Conservation (phyloP, 805 yeast species). For the Ogataea siamensis region DNA sequence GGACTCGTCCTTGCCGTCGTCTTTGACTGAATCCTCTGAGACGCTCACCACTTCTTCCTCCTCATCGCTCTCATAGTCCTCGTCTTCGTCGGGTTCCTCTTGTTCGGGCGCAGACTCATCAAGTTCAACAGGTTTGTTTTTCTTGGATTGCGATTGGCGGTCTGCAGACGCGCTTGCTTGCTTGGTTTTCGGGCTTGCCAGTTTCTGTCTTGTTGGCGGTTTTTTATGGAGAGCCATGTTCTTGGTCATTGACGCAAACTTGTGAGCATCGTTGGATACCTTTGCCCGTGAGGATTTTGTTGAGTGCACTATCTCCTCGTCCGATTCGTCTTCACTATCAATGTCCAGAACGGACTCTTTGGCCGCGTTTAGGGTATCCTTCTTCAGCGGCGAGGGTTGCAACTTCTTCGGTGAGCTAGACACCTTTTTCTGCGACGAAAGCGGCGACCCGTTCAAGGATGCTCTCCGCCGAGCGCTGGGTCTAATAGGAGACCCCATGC, state of each 20-base stretch:
- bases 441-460: constrained; percentile 23
- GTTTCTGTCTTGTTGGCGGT: constrained; percentile 10
- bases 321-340: constrained; percentile 6
- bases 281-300: background rate
- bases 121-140: background rate
- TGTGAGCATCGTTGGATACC: background rate
- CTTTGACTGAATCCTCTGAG: constrained; percentile 11
- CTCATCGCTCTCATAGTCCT: constrained; percentile 15
- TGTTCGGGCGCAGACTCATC: constrained; percentile 4
- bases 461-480: constrained; percentile 18
- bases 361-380: constrained; percentile 3
- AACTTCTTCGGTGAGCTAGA: constrained; percentile 10
- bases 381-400: constrained; percentile 26
- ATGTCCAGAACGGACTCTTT: background rate
- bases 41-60: constrained; percentile 9
- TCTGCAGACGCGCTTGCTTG: too few relatives aligned
- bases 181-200: background rate
- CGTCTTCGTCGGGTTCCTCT: constrained; percentile 17
- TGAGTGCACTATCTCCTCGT: constrained; percentile 3
- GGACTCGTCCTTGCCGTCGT: constrained; percentile 9
- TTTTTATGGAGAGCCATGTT: constrained; percentile 28
- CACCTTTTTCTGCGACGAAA: constrained; percentile 5
- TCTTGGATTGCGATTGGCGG: background rate
- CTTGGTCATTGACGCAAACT: constrained; percentile 27
- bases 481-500: constrained; percentile 32